Percentiles rank a stretch among this genome's conserved stretches.
Conservation (phyloP, 352 stramenopile species). For the Globisporangium mamillatum region DNA sequence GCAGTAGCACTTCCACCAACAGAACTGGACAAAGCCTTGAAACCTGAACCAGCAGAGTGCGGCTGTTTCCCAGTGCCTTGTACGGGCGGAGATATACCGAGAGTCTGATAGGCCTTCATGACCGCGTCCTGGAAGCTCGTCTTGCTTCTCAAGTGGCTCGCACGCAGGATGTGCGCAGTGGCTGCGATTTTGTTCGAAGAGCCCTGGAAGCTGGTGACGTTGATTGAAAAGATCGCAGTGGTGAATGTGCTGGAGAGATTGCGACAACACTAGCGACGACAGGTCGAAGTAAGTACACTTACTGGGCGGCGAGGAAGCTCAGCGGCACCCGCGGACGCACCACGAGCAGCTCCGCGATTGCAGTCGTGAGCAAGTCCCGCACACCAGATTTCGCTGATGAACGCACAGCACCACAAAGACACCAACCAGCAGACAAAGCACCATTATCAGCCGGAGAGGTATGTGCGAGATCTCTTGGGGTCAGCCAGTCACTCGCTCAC, state of each 20-base stretch:
- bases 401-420: background rate
- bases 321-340: constrained; percentile 8
- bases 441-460: background rate
- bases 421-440: background rate
- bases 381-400: constrained; percentile 12
- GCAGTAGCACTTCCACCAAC: background rate
- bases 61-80: background rate
- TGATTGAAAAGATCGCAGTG: background rate
- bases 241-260: no score
- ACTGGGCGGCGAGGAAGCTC: constrained; percentile 18
- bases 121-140: constrained; percentile 9
- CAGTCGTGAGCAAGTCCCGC: constrained; percentile 12
- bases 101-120: constrained; percentile 5
- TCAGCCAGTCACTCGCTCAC: background rate
- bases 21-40: background rate
- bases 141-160: constrained; percentile 7
- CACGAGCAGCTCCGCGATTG: constrained; percentile 11
- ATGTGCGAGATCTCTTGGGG: no score
- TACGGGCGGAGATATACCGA: background rate
- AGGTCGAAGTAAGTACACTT: background rate
- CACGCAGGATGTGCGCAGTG: background rate
- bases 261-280: background rate
- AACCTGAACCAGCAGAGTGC: constrained; percentile 1
- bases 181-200: constrained; percentile 7
- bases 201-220: constrained; percentile 10